Percentiles rank a stretch among this genome's conserved stretches.
phyloP scores from a whole-genome alignment of 2,329 filamentous ascomycete species.

The Tolypocladium inflatum region DNA sequence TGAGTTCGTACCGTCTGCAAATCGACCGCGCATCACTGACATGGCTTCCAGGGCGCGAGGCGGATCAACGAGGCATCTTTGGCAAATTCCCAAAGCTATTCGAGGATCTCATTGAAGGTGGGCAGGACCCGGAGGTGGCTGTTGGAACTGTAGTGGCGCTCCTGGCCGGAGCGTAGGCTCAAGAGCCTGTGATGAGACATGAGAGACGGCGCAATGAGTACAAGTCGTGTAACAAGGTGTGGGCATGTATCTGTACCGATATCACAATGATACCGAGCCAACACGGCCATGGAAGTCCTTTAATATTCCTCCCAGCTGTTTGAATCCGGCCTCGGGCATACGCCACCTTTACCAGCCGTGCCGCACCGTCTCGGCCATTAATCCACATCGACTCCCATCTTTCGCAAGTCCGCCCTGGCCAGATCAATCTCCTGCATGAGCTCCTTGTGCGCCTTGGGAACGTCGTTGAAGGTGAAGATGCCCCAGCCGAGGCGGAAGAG shows the following conservation, averaged over 20 bases:
- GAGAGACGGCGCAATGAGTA: not conserved
- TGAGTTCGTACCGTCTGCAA: conserved; percentile 30
- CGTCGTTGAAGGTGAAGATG: conserved; percentile 93
- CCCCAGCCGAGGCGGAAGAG: conserved; percentile 87
- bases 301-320: not conserved
- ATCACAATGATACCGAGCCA: not conserved
- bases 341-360: not conserved
- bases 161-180: conserved; percentile 33
- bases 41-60: conserved; percentile 43
- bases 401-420: conserved; percentile 64
- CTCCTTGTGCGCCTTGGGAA: conserved; percentile 82
- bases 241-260: not conserved
- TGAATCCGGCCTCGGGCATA: not conserved
- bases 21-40: conserved; percentile 6
- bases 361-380: conserved; percentile 21
- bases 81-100: conserved; percentile 52
- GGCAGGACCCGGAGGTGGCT: conserved; percentile 45
- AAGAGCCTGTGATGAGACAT: conserved; percentile 7
- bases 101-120: conserved; percentile 44
- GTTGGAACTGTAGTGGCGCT: conserved; percentile 52
- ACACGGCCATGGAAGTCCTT: not conserved
- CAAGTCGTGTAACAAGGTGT: not conserved
- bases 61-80: conserved; percentile 46
- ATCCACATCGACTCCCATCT: conserved; percentile 71
- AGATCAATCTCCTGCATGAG: conserved; percentile 75